A percentile compares a stretch with the other conserved stretches of the same genome.
Evolutionary conservation across 2,329 filamentous ascomycete species (phyloP).

Genomic region (Oidium heveae): DNA sequence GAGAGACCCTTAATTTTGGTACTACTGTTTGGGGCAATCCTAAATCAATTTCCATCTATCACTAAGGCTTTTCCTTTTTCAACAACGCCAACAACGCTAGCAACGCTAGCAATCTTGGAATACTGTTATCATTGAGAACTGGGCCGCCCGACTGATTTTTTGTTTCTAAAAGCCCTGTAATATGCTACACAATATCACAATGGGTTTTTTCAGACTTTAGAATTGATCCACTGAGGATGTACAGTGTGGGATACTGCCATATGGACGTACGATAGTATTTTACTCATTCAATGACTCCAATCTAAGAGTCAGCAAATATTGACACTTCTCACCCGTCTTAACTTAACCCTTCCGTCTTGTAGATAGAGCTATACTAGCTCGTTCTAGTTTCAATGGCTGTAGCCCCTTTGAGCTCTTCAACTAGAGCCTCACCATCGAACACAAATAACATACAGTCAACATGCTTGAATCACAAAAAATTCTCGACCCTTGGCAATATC

Average conservation of each 20-base stretch:
- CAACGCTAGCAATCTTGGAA: background rate
- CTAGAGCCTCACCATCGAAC: slow-evolving; percentile 12
- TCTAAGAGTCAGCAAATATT: slow-evolving; percentile 3
- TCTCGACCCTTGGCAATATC: slow-evolving; percentile 9
- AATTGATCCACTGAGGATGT: background rate
- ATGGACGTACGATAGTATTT: background rate
- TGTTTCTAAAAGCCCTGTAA: background rate
- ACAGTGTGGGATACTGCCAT: background rate
- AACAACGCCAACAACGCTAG: no score
- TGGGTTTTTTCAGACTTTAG: background rate
- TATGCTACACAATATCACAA: background rate
- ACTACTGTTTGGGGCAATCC: background rate
- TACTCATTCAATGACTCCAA: slow-evolving; percentile 9
- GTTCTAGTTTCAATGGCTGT: slow-evolving; percentile 9
- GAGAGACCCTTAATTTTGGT: background rate
- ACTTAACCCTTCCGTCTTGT: background rate
- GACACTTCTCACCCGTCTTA: background rate
- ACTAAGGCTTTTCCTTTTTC: background rate
- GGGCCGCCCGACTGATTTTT: background rate
- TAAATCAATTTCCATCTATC: background rate
- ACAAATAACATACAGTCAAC: slow-evolving; percentile 7
- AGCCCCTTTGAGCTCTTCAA: slow-evolving; percentile 9
- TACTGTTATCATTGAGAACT: background rate
- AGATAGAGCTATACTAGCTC: slow-evolving; percentile 10
- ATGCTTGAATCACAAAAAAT: slow-evolving; percentile 9